These are phyloP conservation scores for Excoecaria agallocha DNA, from an alignment of 345 rosid genomes.

Conservation along the genomic window DNA sequence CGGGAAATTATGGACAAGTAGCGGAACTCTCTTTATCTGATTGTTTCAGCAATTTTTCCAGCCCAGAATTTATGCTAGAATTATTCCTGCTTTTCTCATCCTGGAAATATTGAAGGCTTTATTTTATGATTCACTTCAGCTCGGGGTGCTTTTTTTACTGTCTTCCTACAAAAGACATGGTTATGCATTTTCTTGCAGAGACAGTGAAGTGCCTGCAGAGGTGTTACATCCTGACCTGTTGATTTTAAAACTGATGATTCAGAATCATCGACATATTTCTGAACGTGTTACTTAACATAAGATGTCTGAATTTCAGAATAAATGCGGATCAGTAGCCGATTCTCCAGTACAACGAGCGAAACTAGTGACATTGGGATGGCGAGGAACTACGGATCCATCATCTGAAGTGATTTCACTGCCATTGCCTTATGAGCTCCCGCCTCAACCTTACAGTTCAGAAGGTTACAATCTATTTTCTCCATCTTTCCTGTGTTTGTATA, in stretches of 20 bases:
- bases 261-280: background rate
- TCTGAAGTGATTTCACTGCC: constrained; percentile 58
- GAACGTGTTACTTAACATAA: background rate
- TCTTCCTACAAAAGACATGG: constrained; percentile 27
- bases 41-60: background rate
- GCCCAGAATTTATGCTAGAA: background rate
- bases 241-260: background rate
- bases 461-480: constrained; percentile 35
- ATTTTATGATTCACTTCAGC: constrained; percentile 32
- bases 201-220: constrained; percentile 28
- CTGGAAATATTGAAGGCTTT: background rate
- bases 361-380: constrained; percentile 68
- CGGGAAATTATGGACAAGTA: background rate
- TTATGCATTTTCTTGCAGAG: constrained; percentile 60
- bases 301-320: constrained; percentile 23
- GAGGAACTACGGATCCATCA: constrained; percentile 36
- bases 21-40: background rate
- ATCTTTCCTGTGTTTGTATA: background rate
- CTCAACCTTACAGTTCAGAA: constrained; percentile 60
- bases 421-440: constrained; percentile 82
- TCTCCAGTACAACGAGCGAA: constrained; percentile 33
- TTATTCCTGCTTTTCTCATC: background rate
- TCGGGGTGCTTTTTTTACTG: constrained; percentile 85
- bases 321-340: constrained; percentile 12
- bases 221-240: constrained; percentile 18